Conservation (phyloP, 176 grass and related monocot species). For the Aegilops bicornis region DNA sequence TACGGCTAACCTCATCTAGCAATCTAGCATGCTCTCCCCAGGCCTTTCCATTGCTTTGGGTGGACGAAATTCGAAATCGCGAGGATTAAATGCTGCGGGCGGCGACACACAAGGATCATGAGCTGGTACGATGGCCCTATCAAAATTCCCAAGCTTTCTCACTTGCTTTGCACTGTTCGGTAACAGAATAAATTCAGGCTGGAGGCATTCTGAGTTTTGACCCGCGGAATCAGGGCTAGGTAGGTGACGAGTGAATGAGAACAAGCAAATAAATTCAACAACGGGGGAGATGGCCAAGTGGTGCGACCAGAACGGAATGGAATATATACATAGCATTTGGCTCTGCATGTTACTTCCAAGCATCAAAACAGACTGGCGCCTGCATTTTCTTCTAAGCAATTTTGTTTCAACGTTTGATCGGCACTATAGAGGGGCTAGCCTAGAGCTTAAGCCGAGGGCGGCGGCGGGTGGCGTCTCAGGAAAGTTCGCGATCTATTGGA, state of each 20-base stretch:
- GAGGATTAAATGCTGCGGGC: conserved; percentile 7
- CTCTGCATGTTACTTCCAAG: not conserved
- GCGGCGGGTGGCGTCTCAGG: not conserved
- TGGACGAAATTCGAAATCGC: conserved; percentile 14
- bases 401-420: not conserved
- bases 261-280: too few relatives aligned
- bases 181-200: not conserved
- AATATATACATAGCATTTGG: not conserved
- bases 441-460: too few relatives aligned
- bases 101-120: conserved; percentile 25
- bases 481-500: not conserved
- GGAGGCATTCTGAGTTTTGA: not conserved
- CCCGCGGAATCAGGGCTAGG: not conserved
- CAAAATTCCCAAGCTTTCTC: conserved; percentile 6
- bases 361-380: not conserved
- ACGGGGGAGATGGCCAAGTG: not conserved
- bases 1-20: conserved; percentile 26
- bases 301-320: not conserved
- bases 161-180: not conserved
- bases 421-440: not conserved
- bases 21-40: not conserved
- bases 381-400: not conserved
- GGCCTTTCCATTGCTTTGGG: conserved; percentile 1
- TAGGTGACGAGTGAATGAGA: conserved; percentile 6
- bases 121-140: conserved; percentile 35